Evolutionary conservation across 1,139 yeast species (phyloP), one percentile per base, ranked within the genome.

Genomic region (Zygoascus hellenicus): DNA sequence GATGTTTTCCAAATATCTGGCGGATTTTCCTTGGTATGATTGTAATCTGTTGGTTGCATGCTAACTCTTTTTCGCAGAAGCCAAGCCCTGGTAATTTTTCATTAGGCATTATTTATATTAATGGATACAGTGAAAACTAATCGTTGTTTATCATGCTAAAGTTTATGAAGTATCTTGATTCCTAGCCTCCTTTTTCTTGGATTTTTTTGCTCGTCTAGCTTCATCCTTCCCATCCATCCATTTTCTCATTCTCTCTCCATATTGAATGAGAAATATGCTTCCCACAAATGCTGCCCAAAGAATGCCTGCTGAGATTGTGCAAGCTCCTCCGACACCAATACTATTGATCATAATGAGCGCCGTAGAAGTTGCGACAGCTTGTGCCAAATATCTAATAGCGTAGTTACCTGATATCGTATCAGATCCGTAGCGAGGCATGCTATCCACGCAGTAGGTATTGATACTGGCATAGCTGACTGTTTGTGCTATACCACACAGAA

Each of bases 381-480:
- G 77, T 3, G 76, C 74, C 2, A 75, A 50, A 54, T 72, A 77
- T 46, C 82, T 60, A 1, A 73, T 62, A 47, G 74, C 69, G 50
- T 77, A 77, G 54, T 77, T 77, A 13, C 76, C 71, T 0, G 74
- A 78, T 38, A 77, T 71, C 1, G 77, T 80, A 55, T 75, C 80
- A 15, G 81, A 78, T 30, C 70, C 70, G 36, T 76, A 56, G 41
- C 72, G 69, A 2, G 81, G 80, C 71, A 77, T 67, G 2, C 76
- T 71, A 57, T 77, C 82, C 11, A 76, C 77, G 59, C 81, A 76
- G 55, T 77, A 77, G 6, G 80, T 70, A 54, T 77, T 77, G 19
- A 74, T 57, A 15, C 76, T 69, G 1, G 81, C 79, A 54, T 75
- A 77, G 9, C 70, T 60, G 32, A 72, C 63, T 0, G 80, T 74